These are phyloP conservation scores for Kurtzmaniella natalensis DNA, from an alignment of 1,139 yeast species.

Conservation along the genomic window DNA sequence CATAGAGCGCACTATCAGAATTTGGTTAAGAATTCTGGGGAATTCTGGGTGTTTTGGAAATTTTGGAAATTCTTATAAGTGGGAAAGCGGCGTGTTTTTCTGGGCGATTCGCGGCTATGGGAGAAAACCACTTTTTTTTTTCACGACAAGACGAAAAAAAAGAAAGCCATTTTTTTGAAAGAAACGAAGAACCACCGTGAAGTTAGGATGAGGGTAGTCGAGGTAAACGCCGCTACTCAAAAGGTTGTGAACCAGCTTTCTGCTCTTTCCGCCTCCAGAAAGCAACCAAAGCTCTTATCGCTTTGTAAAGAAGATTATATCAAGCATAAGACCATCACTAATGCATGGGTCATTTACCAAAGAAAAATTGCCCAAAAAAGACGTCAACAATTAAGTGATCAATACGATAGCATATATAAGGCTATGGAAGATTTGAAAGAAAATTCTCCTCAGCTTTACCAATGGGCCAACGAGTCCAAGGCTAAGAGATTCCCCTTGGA, in stretches of 20 bases:
- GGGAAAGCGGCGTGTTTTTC: no score
- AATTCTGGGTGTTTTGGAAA: no score
- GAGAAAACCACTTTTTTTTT: no score
- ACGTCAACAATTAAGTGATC: conserved; percentile 48
- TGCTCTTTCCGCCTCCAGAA: conserved; percentile 80
- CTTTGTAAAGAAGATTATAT: conserved; percentile 77
- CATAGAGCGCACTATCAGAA: no score
- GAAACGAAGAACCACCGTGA: no score
- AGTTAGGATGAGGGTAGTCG: conserved; percentile 19
- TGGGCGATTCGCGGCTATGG: no score
- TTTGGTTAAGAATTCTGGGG: no score
- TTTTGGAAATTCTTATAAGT: no score
- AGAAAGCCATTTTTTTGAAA: no score
- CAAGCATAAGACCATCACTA: conserved; percentile 78
- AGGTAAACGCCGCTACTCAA: conserved; percentile 57
- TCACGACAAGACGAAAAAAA: no score
- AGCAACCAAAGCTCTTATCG: conserved; percentile 78
- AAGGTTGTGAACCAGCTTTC: conserved; percentile 72
- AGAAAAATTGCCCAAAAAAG: conserved; percentile 44
- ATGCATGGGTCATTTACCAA: conserved; percentile 73
- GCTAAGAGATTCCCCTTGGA: conserved; percentile 69
- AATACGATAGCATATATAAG: conserved; percentile 58
- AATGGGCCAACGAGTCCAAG: conserved; percentile 43
- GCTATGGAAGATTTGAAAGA: conserved; percentile 73
- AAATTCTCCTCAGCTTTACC: conserved; percentile 43